These are phyloP conservation scores for Cryptococcus hybrid DNA, from an alignment of 1,284 basidiomycete genomes.

Conservation along the genomic window DNA sequence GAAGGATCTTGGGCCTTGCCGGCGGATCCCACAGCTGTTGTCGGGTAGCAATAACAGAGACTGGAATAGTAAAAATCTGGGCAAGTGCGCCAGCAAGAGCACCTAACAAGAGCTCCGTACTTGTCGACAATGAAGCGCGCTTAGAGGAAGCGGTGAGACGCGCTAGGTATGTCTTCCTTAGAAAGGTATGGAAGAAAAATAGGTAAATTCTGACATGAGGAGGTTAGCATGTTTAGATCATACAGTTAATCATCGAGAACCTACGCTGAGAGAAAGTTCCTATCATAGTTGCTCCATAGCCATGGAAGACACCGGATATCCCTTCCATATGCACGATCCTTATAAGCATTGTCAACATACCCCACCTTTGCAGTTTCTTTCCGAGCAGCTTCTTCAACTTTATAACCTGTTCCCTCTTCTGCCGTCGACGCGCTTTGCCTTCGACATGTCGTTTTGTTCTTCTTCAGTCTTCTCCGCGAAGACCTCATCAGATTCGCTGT, in stretches of 20 bases:
- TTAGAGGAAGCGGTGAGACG: slow-evolving; percentile 15
- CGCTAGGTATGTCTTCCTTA: slow-evolving; percentile 57
- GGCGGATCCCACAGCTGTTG: slow-evolving; percentile 74
- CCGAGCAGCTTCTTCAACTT: slow-evolving; percentile 4
- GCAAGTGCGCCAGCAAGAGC: slow-evolving; percentile 91
- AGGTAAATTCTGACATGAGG: slow-evolving; percentile 78
- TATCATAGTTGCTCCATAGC: slow-evolving; percentile 96
- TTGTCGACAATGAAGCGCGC: slow-evolving; percentile 61
- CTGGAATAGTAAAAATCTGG: slow-evolving; percentile 98
- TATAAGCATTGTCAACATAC: slow-evolving; percentile 63
- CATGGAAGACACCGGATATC: slow-evolving; percentile 78
- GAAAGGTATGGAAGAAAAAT: slow-evolving; percentile 99
- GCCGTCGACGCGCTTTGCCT: slow-evolving; percentile 51
- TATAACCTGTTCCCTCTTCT: neutral
- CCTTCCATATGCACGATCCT: slow-evolving; percentile 77
- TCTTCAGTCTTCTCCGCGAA: neutral
- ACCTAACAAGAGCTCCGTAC: slow-evolving; percentile 80
- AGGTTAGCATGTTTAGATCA: neutral
- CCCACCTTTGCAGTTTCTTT: slow-evolving; percentile 34
- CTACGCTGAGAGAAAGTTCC: slow-evolving; percentile 95
- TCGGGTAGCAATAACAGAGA: slow-evolving; percentile 94
- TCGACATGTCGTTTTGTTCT: slow-evolving; percentile 14
- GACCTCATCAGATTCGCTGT: slow-evolving; percentile 3
- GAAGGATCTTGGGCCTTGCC: slow-evolving; percentile 1
- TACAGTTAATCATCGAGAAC: slow-evolving; percentile 46